Conservation (phyloP, 768 basidiomycete species). For the Serpula lacrymans region DNA sequence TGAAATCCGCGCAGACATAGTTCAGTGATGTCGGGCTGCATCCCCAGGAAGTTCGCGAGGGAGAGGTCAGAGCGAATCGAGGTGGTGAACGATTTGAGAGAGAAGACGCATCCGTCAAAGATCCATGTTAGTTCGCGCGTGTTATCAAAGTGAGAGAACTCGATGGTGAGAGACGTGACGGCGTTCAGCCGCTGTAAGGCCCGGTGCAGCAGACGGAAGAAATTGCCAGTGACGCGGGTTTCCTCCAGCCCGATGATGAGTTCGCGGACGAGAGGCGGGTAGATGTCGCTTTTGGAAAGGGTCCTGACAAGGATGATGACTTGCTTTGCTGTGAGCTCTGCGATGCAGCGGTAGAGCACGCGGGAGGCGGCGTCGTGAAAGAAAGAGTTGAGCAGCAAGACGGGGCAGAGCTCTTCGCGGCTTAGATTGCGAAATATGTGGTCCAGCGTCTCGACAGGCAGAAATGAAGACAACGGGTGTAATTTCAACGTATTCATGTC, state of each 20-base stretch:
- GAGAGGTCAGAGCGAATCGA: constrained; percentile 50
- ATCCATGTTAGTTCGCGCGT: constrained; percentile 44
- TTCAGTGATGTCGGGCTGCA: constrained; percentile 45
- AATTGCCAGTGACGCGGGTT: constrained; percentile 39
- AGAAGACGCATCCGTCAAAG: constrained; percentile 41
- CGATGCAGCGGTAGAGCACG: constrained; percentile 36
- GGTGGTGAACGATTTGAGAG: constrained; percentile 47
- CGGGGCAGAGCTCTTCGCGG: constrained; percentile 20
- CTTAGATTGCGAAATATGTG: constrained; percentile 24
- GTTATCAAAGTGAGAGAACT: constrained; percentile 38
- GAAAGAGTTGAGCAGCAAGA: constrained; percentile 20
- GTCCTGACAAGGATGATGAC: constrained; percentile 37
- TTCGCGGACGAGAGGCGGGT: constrained; percentile 39
- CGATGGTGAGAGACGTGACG: constrained; percentile 45
- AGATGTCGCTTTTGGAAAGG: constrained; percentile 34
- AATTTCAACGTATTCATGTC: too few species aligned
- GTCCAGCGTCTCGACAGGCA: constrained; percentile 38
- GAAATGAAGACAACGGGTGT: constrained; percentile 1
- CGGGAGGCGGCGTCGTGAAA: constrained; percentile 29
- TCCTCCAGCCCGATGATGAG: constrained; percentile 44
- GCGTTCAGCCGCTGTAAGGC: constrained; percentile 36
- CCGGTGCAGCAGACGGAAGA: constrained; percentile 47
- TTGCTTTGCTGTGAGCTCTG: constrained; percentile 24
- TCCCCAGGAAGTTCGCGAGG: constrained; percentile 50
- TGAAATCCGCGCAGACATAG: constrained; percentile 55